Percentiles rank a stretch among this genome's conserved stretches.
Evolutionary conservation across 1,284 basidiomycete genomes (phyloP).

Genomic region (Neotropicomus parvogracilis): DNA sequence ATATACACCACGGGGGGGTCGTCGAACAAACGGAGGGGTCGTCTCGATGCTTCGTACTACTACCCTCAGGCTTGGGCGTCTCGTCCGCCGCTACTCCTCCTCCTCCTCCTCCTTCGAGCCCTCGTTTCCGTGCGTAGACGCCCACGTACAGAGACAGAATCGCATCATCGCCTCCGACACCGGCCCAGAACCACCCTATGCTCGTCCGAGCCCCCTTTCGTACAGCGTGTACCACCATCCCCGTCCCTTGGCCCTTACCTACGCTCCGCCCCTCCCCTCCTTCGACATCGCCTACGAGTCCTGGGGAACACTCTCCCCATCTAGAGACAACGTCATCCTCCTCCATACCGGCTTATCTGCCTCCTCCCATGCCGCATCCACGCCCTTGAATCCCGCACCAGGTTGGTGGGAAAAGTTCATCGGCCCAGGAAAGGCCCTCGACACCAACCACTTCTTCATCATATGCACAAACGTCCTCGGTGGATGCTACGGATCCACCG

Average conservation of each 20-base stretch:
- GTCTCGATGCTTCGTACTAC: too few relatives aligned
- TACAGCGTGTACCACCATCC: constrained; percentile 66
- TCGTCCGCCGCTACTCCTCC: background rate
- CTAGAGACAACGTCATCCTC: constrained; percentile 88
- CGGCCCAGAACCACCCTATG: constrained; percentile 77
- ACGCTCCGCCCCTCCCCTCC: constrained; percentile 67
- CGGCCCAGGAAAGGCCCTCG: constrained; percentile 89
- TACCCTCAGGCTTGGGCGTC: too few relatives aligned
- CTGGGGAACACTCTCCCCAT: constrained; percentile 85
- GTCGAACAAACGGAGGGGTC: too few relatives aligned
- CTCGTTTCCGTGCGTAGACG: constrained; percentile 74
- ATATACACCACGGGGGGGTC: too few relatives aligned
- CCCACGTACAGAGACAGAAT: constrained; percentile 63
- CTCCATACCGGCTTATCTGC: constrained; percentile 95
- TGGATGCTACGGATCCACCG: constrained; percentile 96
- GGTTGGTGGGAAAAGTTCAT: constrained; percentile 99
- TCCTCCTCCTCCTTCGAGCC: constrained; percentile 27
- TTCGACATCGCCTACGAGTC: constrained; percentile 96
- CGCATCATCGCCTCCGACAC: constrained; percentile 40
- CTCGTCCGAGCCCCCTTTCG: constrained; percentile 65
- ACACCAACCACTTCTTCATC: constrained; percentile 91
- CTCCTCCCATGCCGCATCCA: constrained; percentile 92
- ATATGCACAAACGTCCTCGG: constrained; percentile 98
- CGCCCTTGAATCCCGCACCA: constrained; percentile 69
- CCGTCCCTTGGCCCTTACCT: constrained; percentile 67